phyloP scores from a whole-genome alignment of 2,329 filamentous ascomycete genomes.

The Allantophomopsis lycopodina region DNA sequence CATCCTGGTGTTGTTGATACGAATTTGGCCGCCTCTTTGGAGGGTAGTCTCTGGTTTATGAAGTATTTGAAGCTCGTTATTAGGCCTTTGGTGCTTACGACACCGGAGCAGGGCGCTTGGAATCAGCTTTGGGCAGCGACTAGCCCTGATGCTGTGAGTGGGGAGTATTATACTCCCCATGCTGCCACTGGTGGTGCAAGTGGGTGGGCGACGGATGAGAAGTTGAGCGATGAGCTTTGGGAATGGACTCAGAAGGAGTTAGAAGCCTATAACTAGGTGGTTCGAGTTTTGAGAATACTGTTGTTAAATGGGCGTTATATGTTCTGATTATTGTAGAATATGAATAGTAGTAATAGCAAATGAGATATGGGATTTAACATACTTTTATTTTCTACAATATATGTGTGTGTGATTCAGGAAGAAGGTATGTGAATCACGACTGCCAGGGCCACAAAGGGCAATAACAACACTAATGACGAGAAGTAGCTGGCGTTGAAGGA shows the following conservation, averaged over 20 bases:
- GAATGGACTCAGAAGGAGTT: slow-evolving; percentile 21
- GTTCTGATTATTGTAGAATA: too few species aligned
- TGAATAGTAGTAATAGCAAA: too few species aligned
- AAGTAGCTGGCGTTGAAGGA: too few species aligned
- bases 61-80: background rate
- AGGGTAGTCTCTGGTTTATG: too few species aligned
- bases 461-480: too few species aligned
- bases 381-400: too few species aligned
- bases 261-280: background rate
- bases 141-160: slow-evolving; percentile 15
- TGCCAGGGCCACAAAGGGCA: too few species aligned
- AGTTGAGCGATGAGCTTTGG: slow-evolving; percentile 22
- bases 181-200: slow-evolving; percentile 14
- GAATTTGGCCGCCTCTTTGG: background rate
- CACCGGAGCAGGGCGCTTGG: slow-evolving; percentile 18
- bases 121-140: slow-evolving; percentile 28
- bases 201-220: slow-evolving; percentile 11
- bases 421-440: too few species aligned
- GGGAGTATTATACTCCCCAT: slow-evolving; percentile 21
- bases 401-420: too few species aligned
- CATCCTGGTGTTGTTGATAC: slow-evolving; percentile 25
- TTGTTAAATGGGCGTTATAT: too few species aligned
- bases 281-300: too few species aligned
- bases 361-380: too few species aligned
- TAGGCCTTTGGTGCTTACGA: background rate